Evolutionary conservation across 805 yeast species (phyloP).

Genomic region (Hemisphaericaspora nanyangensis): DNA sequence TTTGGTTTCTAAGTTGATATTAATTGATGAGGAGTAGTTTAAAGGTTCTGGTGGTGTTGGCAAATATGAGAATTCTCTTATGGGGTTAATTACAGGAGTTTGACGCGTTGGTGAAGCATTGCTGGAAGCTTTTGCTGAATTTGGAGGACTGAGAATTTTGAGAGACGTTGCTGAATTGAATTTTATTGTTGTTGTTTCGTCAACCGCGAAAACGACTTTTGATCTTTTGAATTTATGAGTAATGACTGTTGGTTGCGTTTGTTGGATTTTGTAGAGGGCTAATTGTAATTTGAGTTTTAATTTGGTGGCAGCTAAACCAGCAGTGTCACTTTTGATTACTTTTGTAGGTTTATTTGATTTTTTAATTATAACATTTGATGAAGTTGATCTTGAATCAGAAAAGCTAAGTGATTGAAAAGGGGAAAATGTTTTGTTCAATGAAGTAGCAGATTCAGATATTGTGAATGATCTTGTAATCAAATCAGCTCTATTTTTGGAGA

Average conservation of each 20-base stretch:
- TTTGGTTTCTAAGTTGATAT: slow-evolving; percentile 21
- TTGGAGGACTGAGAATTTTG: slow-evolving; percentile 6
- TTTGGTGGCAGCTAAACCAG: slow-evolving; percentile 41
- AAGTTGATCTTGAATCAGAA: slow-evolving; percentile 21
- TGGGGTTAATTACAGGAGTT: neutral
- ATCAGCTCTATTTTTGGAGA: slow-evolving; percentile 6
- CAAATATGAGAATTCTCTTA: slow-evolving; percentile 5
- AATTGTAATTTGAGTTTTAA: slow-evolving; percentile 40
- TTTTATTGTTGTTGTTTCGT: slow-evolving; percentile 3
- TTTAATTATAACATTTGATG: slow-evolving; percentile 4
- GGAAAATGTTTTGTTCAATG: slow-evolving; percentile 3
- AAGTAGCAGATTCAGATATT: slow-evolving; percentile 4
- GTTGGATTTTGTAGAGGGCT: slow-evolving; percentile 38
- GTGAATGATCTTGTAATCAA: slow-evolving; percentile 8
- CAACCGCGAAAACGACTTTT: neutral
- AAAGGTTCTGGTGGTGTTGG: slow-evolving; percentile 14
- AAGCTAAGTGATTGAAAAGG: slow-evolving; percentile 15
- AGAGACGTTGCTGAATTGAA: slow-evolving; percentile 7
- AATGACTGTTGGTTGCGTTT: slow-evolving; percentile 4
- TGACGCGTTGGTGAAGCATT: slow-evolving; percentile 3
- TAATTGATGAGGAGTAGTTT: slow-evolving; percentile 16
- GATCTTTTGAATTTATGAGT: neutral
- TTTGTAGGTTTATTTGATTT: neutral
- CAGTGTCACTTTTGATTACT: slow-evolving; percentile 21
- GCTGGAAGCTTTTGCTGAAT: slow-evolving; percentile 6